Conservation (phyloP, 2,329 filamentous ascomycete genomes). For the Penicillium sp. region DNA sequence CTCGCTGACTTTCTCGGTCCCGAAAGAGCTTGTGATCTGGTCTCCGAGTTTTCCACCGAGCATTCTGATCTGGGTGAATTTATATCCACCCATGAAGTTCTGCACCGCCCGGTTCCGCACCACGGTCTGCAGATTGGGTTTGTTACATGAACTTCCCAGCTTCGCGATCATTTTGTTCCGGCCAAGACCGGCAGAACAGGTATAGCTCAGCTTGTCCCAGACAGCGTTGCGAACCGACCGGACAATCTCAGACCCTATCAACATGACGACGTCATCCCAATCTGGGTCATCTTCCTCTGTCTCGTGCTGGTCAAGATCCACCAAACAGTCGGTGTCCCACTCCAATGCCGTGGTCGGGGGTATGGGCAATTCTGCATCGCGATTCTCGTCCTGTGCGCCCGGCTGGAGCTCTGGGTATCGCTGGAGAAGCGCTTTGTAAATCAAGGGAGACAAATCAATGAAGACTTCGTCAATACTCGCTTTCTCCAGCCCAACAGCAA, state of each 20-base stretch:
- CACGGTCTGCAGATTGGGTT: conserved; percentile 93
- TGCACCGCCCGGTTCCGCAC: conserved; percentile 80
- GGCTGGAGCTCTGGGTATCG: conserved; percentile 71
- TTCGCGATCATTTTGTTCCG: conserved; percentile 96
- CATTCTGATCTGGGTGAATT: conserved; percentile 92
- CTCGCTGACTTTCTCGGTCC: conserved; percentile 76
- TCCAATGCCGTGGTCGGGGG: conserved; percentile 74
- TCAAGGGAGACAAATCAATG: conserved; percentile 82
- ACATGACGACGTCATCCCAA: conserved; percentile 91
- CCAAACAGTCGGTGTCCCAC: conserved; percentile 77
- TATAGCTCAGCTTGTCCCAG: conserved; percentile 74
- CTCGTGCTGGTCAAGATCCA: conserved; percentile 73
- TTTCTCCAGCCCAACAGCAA: conserved; percentile 73
- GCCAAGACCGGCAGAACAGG: conserved; percentile 86
- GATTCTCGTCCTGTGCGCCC: conserved; percentile 55
- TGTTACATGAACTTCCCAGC: conserved; percentile 85
- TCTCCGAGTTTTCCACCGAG: conserved; percentile 94
- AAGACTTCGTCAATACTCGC: conserved; percentile 96
- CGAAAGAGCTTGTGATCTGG: conserved; percentile 77
- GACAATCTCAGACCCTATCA: conserved; percentile 87
- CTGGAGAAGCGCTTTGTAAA: conserved; percentile 73
- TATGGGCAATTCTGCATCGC: conserved; percentile 67
- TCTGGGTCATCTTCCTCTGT: conserved; percentile 81
- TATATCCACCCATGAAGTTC: conserved; percentile 79
- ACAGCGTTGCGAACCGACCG: conserved; percentile 71